phyloP scores from a whole-genome alignment of 345 rosid genomes.

The Eutrema yunnanense region DNA sequence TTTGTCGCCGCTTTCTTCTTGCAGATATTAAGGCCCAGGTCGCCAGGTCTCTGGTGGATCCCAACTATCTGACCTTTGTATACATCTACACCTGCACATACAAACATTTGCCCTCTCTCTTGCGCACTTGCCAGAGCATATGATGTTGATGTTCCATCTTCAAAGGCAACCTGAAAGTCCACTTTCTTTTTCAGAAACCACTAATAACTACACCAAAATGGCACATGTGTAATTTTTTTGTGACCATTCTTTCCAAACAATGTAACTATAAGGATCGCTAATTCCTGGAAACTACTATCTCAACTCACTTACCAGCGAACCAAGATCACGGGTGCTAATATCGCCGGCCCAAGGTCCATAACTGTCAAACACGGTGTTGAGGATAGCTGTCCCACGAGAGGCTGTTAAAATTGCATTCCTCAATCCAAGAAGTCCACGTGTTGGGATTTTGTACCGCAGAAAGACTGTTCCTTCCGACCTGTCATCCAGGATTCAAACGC shows the following conservation, averaged over 20 bases:
- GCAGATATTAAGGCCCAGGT: conserved; percentile 80
- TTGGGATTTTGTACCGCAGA: conserved; percentile 81
- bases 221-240: background rate
- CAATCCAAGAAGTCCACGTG: conserved; percentile 97
- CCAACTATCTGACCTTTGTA: conserved; percentile 93
- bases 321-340: conserved; percentile 75
- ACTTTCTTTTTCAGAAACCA: background rate
- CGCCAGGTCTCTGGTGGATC: conserved; percentile 90
- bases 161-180: conserved; percentile 81
- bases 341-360: conserved; percentile 97
- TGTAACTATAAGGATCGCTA: background rate
- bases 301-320: conserved; percentile 73
- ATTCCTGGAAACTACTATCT: background rate
- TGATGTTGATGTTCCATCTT: conserved; percentile 78
- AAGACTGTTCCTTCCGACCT: conserved; percentile 85
- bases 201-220: background rate
- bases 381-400: conserved; percentile 92
- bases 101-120: conserved; percentile 93
- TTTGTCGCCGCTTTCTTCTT: conserved; percentile 97
- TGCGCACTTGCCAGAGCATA: conserved; percentile 84
- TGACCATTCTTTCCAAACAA: background rate
- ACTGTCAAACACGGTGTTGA: conserved; percentile 82
- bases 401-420: conserved; percentile 96
- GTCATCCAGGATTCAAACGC: conserved; percentile 18
- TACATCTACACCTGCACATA: conserved; percentile 74